phyloP scores from a whole-genome alignment of 108 stramenopile genomes.

The Fistulifera pelliculosa region DNA sequence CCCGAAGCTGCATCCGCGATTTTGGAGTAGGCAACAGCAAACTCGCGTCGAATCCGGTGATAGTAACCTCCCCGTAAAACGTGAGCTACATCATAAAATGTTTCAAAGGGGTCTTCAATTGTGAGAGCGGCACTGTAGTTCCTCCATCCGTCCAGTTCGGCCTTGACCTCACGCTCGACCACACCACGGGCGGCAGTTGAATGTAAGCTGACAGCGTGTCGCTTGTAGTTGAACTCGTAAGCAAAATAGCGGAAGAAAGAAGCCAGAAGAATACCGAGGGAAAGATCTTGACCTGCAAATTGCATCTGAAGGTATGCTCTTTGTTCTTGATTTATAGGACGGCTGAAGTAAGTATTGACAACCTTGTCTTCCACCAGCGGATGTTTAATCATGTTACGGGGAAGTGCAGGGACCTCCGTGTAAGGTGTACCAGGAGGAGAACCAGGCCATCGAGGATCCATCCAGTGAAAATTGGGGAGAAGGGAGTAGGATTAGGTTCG shows the following conservation, averaged over 20 bases:
- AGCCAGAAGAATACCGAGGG: slow-evolving; percentile 77
- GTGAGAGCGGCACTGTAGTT: slow-evolving; percentile 76
- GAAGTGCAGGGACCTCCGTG: slow-evolving; percentile 36
- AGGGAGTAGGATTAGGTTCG: slow-evolving; percentile 38
- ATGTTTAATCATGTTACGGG: slow-evolving; percentile 50
- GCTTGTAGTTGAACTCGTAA: slow-evolving; percentile 86
- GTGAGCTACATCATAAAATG: slow-evolving; percentile 98
- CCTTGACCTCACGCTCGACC: slow-evolving; percentile 81
- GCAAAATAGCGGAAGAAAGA: slow-evolving; percentile 90
- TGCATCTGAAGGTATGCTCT: slow-evolving; percentile 34
- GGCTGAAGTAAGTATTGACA: slow-evolving; percentile 80
- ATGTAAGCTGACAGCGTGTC: slow-evolving; percentile 70
- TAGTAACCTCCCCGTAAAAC: slow-evolving; percentile 85
- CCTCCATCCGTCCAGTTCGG: slow-evolving; percentile 92
- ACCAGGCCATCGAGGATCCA: slow-evolving; percentile 70
- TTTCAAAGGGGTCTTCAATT: slow-evolving; percentile 99
- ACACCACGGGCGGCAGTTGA: slow-evolving; percentile 34
- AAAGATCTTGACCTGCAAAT: slow-evolving; percentile 50
- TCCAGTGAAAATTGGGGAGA: slow-evolving; percentile 91
- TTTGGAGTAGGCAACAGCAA: slow-evolving; percentile 80
- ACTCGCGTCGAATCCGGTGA: slow-evolving; percentile 69
- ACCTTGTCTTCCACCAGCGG: slow-evolving; percentile 53
- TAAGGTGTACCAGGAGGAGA: slow-evolving; percentile 41
- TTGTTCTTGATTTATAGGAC: slow-evolving; percentile 21
- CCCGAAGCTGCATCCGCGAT: slow-evolving; percentile 54